Base-by-base conservation (phyloP, 768 basidiomycete species). In the Gelatoporia subvermispora region DNA sequence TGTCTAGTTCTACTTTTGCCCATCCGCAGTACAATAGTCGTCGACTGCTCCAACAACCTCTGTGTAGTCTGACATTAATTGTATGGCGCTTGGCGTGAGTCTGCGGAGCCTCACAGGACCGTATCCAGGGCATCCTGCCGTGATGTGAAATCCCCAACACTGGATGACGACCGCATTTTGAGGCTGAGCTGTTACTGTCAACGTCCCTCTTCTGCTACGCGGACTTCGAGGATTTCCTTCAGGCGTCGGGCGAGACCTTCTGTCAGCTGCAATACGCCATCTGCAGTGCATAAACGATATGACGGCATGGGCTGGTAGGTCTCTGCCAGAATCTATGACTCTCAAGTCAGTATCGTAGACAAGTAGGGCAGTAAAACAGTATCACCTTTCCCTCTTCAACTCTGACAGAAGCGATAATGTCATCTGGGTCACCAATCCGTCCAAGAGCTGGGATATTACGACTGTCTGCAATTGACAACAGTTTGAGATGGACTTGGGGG, bases 221-320 rank as follows among this genome's bases (percentile, higher is more conserved):
- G 61, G 18, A 55, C 55, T 25, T 65, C 63, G n/a, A 83, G 62
- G 16, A 70, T 42, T 40, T 46, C 59, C 48, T 56, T 65, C 54
- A 88, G 71, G 35, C 74, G 71, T 52, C 63, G 60, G 34, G 77
- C 73, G 8, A 91, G 71, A 2, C 85, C 87, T 4, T 80, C 78
- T 0, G 88, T 87, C 43, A 92, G 73, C 49, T 79, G 77, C 1
- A 75, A 72, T 0, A 86, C 66, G 2, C 89, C 90, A 50, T 90
- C 85, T 10, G 76, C 64, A 1, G 90, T 92, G 65, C 85, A 89
- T 16, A 91, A 51, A 17, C 90, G 79, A 63, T 92, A 92, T 7
- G 89, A 75, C 0, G 88, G 88, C 89, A 92, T 91, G 4, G 84
- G 74, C 58, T 86, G 79, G 56, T 91, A 92, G 2, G 88, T 92